These are phyloP conservation scores for Dioscorea alata DNA, from an alignment of 106 monocot genomes.

Conservation along the genomic window DNA sequence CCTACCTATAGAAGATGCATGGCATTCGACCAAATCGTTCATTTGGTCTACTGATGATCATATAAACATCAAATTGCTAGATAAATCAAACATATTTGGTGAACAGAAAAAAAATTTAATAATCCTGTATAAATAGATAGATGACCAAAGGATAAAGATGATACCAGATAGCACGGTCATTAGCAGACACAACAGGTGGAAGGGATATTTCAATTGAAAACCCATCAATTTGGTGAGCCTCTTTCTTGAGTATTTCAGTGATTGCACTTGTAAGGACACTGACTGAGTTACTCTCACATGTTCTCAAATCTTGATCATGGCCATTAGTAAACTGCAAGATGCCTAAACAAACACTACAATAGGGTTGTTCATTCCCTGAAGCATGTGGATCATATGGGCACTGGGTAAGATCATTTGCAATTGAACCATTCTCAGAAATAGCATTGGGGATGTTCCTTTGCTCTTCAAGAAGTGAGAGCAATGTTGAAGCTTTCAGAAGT, in stretches of 20 bases:
- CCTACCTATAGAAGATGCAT: no score
- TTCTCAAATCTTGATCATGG: slow-evolving; percentile 12
- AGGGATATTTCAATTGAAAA: slow-evolving; percentile 72
- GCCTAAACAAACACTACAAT: slow-evolving; percentile 75
- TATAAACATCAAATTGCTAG: no score
- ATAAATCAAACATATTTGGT: no score
- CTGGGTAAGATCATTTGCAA: slow-evolving; percentile 3
- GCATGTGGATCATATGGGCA: slow-evolving; percentile 16
- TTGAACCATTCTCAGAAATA: slow-evolving; percentile 11
- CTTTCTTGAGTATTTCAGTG: slow-evolving; percentile 27
- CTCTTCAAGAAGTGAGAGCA: slow-evolving; percentile 40
- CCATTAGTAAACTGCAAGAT: slow-evolving; percentile 44
- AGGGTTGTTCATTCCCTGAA: slow-evolving; percentile 11
- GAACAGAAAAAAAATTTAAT: background rate
- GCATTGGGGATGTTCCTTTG: slow-evolving; percentile 5
- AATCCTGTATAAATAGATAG: background rate
- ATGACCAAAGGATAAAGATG: background rate
- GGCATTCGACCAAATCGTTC: no score
- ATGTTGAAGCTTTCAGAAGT: slow-evolving; percentile 25
- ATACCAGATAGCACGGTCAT: slow-evolving; percentile 82
- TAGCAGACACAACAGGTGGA: slow-evolving; percentile 62
- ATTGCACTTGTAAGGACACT: slow-evolving; percentile 29
- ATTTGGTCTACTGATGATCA: no score
- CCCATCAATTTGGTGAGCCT: slow-evolving; percentile 44
- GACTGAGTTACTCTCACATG: slow-evolving; percentile 15